Base-by-base conservation (phyloP, 2,329 filamentous ascomycete species). In the Zymoseptoria pseudotritici region DNA sequence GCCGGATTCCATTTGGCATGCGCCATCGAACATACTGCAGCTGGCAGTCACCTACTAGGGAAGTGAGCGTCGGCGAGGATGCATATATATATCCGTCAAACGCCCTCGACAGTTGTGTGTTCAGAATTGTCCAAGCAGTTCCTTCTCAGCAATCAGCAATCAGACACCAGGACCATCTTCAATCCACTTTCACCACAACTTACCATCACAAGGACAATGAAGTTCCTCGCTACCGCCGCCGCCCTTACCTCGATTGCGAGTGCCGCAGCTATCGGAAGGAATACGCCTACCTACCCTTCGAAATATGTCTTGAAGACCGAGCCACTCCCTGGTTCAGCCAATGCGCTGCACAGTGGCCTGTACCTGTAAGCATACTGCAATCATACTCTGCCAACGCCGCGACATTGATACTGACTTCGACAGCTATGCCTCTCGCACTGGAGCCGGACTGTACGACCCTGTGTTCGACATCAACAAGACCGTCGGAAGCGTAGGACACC, bases 371-470 rank as follows among this genome's bases (percentile, higher is more conserved):
- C 21, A 20, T 17, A 13, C 22, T 42, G 10, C 51, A 17, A 46
- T 7, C 21, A 50, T 50, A 10, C 31, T n/a, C 24, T 53, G 53
- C 24, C 11, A 46, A 5, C 36, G 36, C 36, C 36, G 36, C 11
- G 17, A 49, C 51, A 53, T 11, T 5, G 11, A 11, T n/a, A 46
- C 36, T 46, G 36, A 46, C 36, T n/a, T 7, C 13, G 26, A 20
- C 53, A 58, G 21, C 46, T 54, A 56, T 46, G 55, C 62, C 52
- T 70, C 68, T 60, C 67, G 68, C 61, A 69, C 66, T 21, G 66
- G 67, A 42, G 69, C 68, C 50, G 71, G 70, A n/a, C 50, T 67
- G 6, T 68, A 65, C 61, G 71, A 73, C 55, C 69, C 66, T 29
- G 63, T 66, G 31, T 65, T 73, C 63, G 58, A 56, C 17, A 17